These are phyloP conservation scores for Rhododendron griersonianum DNA, from an alignment of 148 eudicot species.

Conservation along the genomic window DNA sequence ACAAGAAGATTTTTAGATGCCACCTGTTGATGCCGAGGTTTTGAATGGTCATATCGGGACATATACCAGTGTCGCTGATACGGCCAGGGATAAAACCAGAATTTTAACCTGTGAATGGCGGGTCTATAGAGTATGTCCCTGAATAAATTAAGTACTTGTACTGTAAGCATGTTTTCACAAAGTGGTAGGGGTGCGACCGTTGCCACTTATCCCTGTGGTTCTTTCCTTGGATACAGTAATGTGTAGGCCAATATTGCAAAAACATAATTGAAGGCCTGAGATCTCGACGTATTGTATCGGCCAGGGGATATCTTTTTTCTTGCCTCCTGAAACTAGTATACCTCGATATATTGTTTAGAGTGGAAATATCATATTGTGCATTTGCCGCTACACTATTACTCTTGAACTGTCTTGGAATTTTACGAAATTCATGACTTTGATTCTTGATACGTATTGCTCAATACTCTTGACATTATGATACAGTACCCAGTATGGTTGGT, in stretches of 20 bases:
- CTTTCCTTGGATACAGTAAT: not conserved
- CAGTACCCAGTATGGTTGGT: too few species aligned
- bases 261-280: not conserved
- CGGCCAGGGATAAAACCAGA: not conserved
- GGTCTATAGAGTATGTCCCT: not conserved
- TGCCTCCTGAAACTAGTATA: not conserved
- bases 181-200: not conserved
- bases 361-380: not conserved
- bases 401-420: not conserved
- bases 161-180: not conserved
- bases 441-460: not conserved
- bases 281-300: not conserved
- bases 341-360: not conserved
- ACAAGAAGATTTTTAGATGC: not conserved
- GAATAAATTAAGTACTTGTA: not conserved
- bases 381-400: not conserved
- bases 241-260: not conserved
- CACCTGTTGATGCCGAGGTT: not conserved
- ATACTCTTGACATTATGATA: not conserved
- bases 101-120: not conserved
- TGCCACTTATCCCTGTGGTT: not conserved
- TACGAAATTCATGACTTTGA: not conserved
- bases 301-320: not conserved
- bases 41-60: not conserved
- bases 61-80: not conserved